Evolutionary conservation across 169 alveolate species (phyloP), one percentile per base, ranked within the genome.

Genomic region (Plasmodium chabaudi): DNA sequence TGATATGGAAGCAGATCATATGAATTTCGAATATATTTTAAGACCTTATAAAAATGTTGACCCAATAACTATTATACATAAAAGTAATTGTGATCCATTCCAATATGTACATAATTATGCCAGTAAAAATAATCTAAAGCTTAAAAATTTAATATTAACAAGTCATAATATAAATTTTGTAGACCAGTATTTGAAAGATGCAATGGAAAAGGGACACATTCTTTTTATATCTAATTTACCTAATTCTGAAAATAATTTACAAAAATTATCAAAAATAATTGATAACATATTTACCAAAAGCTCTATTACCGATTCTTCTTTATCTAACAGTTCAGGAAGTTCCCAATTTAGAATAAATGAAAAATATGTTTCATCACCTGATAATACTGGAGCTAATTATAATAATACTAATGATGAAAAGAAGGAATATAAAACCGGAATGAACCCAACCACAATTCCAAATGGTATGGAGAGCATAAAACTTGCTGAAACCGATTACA

Each of bases 191-290:
- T 59, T 86, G 23, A 86, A n/a, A 56, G 72, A 57, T 25, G 91
- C 84, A 53, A 86, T 86, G 87, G 69, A 86, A 72, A 71, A 86
- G 6, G 91, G 91, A 7, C 87, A 86, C 34, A 65, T 86, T 53
- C 59, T 86, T 21, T 86, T 53, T 55, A 86, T 86, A 69, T 69
- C 91, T 12, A 86, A 86, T 60, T 70, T 86, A 53, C 91, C 69
- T 23, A 57, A 86, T 72, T 68, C 87, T 23, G 44, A 12, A 17
- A 59, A 63, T 13, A 70, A 86, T 9, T 69, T 86, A 55, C 34
- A 53, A 12, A 86, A 86, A 55, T 39, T 86, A 63, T 42, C 69
- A 19, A 86, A 86, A 46, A 39, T 86, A 47, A 57, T 86, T 51
- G 91, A 86, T 44, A 71, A 71, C 34, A 42, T 86, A 9, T 34